A percentile compares a stretch with the other conserved stretches of the same genome.
Conservation (phyloP, 2,329 filamentous ascomycete genomes). For the Talaromyces sp. region DNA sequence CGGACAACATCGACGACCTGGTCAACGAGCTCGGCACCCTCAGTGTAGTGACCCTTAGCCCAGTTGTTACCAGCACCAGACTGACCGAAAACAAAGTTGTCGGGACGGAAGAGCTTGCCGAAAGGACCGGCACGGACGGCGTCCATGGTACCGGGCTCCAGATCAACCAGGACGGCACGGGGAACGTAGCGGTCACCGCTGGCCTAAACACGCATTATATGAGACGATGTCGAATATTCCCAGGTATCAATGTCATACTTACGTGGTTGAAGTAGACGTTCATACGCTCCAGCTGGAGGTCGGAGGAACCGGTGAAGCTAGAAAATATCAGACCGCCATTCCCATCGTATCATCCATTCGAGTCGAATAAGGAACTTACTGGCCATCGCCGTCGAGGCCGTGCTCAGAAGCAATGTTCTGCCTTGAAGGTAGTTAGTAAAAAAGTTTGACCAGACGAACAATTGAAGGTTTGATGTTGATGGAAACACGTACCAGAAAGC, state of each 20-base stretch:
- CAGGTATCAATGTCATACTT: constrained; percentile 27
- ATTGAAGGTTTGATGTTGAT: constrained; percentile 17
- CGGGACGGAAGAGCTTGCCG: constrained; percentile 98
- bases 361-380: constrained; percentile 63
- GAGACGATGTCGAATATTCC: not conserved
- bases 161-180: constrained; percentile 97
- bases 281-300: constrained; percentile 99
- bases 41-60: constrained; percentile 99
- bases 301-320: constrained; percentile 96
- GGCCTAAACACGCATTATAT: constrained; percentile 59
- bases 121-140: constrained; percentile 97
- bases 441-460: constrained; percentile 6
- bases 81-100: constrained; percentile 99
- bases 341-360: constrained; percentile 5
- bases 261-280: constrained; percentile 99
- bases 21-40: constrained; percentile 98
- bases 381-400: constrained; percentile 94
- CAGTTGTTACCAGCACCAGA: constrained; percentile 99
- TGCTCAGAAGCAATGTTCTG: constrained; percentile 88
- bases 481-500: constrained; percentile 81
- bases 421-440: constrained; percentile 55
- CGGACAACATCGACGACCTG: constrained; percentile 97
- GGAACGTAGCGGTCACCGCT: constrained; percentile 99
- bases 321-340: constrained; percentile 33
- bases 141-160: constrained; percentile 99